Percentiles rank a stretch among this genome's conserved stretches.
Conservation (phyloP, 2,329 filamentous ascomycete genomes). For the Epichloe gansuensis region DNA sequence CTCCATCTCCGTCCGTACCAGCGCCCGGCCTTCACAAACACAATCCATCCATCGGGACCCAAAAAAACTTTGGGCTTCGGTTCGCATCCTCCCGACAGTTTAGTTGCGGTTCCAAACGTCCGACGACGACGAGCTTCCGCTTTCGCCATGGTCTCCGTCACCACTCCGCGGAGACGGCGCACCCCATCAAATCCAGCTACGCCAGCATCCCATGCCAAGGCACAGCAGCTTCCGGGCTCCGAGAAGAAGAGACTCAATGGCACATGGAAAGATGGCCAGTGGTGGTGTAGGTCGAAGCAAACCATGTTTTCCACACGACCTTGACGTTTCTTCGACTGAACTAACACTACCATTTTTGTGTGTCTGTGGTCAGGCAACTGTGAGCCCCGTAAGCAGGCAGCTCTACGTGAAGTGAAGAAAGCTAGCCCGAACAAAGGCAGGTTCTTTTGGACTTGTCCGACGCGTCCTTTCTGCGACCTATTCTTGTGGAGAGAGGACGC, state of each 20-base stretch:
- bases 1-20: neutral
- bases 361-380: slow-evolving; percentile 27
- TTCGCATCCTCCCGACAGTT: neutral
- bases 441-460: slow-evolving; percentile 30
- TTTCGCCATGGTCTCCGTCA: neutral
- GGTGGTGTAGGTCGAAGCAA: slow-evolving; percentile 22
- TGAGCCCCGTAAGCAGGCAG: slow-evolving; percentile 25
- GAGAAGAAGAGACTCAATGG: slow-evolving; percentile 22
- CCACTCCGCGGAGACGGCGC: slow-evolving; percentile 1
- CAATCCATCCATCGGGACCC: neutral
- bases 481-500: slow-evolving; percentile 34
- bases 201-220: slow-evolving; percentile 1
- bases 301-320: neutral
- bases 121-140: neutral
- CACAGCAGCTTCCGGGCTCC: slow-evolving; percentile 14
- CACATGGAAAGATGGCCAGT: slow-evolving; percentile 20
- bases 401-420: slow-evolving; percentile 25
- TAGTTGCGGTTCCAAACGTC: neutral
- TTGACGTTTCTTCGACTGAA: neutral
- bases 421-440: slow-evolving; percentile 26
- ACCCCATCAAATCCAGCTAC: neutral
- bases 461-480: slow-evolving; percentile 27
- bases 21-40: neutral
- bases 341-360: neutral
- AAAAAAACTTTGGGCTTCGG: neutral